Percentiles rank a stretch among this genome's conserved stretches.
Conservation (phyloP, 148 eudicot species). For the Spergularia marina region DNA sequence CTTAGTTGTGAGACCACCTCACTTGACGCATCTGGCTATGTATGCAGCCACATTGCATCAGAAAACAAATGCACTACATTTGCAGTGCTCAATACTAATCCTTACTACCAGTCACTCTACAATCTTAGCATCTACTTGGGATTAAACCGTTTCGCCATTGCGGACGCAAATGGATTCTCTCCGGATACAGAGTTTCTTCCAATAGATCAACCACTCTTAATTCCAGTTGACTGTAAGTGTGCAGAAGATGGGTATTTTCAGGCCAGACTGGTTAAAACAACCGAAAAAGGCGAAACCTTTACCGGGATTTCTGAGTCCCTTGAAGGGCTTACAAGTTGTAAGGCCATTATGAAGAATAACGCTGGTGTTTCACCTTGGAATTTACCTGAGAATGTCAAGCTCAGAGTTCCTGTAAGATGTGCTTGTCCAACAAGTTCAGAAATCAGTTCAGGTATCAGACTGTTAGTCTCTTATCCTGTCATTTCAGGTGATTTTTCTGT, state of each 20-base stretch:
- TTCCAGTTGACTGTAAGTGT: conserved; percentile 62
- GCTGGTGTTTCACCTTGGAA: conserved; percentile 32
- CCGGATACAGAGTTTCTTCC: conserved; percentile 42
- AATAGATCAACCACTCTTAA: conserved; percentile 39
- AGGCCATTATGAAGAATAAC: conserved; percentile 43
- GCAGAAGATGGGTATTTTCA: conserved; percentile 29
- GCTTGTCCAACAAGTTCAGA: conserved; percentile 48
- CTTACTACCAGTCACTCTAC: conserved; percentile 45
- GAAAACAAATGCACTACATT: conserved; percentile 41
- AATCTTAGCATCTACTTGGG: conserved; percentile 56
- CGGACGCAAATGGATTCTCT: conserved; percentile 48
- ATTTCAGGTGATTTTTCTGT: conserved; percentile 42
- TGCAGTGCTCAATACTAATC: conserved; percentile 46
- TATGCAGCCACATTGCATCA: conserved; percentile 26
- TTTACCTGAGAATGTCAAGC: conserved; percentile 27
- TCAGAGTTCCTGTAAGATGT: conserved; percentile 56
- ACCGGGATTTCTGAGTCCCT: conserved; percentile 43
- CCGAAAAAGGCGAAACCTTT: conserved; percentile 48
- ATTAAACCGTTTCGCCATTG: conserved; percentile 35
- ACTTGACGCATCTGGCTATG: conserved; percentile 22
- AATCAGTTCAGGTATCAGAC: conserved; percentile 26
- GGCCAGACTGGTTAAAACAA: conserved; percentile 38
- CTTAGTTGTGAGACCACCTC: conserved; percentile 35
- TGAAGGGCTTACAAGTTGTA: conserved; percentile 63
- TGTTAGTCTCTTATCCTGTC: conserved; percentile 54